A percentile compares a stretch with the other conserved stretches of the same genome.
phyloP scores from a whole-genome alignment of 257 asterid genomes.

The Orobanche coerulescens region DNA sequence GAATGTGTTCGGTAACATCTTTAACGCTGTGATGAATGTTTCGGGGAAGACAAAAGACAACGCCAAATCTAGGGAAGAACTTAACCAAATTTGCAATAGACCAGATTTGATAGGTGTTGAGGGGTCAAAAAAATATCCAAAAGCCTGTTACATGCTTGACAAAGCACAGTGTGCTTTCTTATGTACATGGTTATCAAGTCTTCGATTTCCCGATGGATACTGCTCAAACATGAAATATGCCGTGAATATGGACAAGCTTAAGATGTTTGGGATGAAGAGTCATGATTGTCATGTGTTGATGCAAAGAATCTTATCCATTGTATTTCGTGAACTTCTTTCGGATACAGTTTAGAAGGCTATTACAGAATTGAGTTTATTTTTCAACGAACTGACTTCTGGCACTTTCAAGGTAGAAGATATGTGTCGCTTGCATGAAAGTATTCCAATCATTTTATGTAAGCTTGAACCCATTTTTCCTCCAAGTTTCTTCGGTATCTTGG shows the following conservation, averaged over 20 bases:
- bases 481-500: no score
- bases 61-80: not conserved
- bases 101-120: not conserved
- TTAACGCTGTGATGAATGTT: not conserved
- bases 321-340: no score
- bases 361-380: no score
- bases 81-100: not conserved
- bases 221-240: not conserved
- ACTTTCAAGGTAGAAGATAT: no score
- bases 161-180: not conserved
- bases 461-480: no score
- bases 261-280: no score
- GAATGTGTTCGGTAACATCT: not conserved
- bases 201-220: not conserved
- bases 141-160: not conserved
- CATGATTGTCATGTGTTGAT: no score
- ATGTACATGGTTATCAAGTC: not conserved
- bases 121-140: not conserved
- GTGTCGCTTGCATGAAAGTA: no score
- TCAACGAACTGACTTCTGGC: no score
- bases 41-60: not conserved
- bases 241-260: not conserved
- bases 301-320: no score
- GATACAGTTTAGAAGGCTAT: no score
- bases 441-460: no score